phyloP scores from a whole-genome alignment of 352 stramenopile genomes.

The Globisporangium spinosum region DNA sequence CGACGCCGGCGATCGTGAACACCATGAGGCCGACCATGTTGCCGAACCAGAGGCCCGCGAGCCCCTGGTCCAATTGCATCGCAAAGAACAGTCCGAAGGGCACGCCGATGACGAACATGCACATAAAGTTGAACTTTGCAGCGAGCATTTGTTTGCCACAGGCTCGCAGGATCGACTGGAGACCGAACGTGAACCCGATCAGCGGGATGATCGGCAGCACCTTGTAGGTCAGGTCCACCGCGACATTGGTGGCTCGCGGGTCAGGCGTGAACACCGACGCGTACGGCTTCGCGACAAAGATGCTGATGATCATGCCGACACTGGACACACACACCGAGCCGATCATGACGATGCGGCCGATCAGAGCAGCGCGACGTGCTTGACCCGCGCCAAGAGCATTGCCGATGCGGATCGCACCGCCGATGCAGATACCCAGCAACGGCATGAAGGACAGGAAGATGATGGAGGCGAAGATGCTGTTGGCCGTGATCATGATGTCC shows the following conservation, averaged over 20 bases:
- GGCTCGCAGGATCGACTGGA: not conserved
- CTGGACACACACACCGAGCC: not conserved
- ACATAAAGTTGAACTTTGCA: not conserved
- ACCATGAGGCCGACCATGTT: slow-evolving; percentile 43
- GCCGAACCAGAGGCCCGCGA: slow-evolving; percentile 45
- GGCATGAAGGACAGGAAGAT: not conserved
- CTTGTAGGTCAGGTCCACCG: not conserved
- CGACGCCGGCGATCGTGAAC: slow-evolving; percentile 31
- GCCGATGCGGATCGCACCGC: not conserved
- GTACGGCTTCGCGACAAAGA: not conserved
- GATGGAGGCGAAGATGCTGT: not conserved
- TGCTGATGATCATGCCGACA: not conserved
- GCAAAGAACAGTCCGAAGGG: not conserved
- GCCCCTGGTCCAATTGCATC: not conserved
- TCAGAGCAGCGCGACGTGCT: not conserved
- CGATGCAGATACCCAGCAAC: not conserved
- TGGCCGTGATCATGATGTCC: not conserved
- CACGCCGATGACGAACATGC: not conserved
- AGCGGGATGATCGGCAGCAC: not conserved
- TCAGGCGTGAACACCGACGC: not conserved
- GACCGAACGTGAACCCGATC: not conserved
- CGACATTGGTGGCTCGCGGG: not conserved
- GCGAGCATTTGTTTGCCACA: not conserved
- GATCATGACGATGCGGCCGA: not conserved
- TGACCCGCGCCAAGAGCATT: not conserved